Evolutionary conservation across 306 rosid species (phyloP).

Genomic region (Cicer yamashitae): DNA sequence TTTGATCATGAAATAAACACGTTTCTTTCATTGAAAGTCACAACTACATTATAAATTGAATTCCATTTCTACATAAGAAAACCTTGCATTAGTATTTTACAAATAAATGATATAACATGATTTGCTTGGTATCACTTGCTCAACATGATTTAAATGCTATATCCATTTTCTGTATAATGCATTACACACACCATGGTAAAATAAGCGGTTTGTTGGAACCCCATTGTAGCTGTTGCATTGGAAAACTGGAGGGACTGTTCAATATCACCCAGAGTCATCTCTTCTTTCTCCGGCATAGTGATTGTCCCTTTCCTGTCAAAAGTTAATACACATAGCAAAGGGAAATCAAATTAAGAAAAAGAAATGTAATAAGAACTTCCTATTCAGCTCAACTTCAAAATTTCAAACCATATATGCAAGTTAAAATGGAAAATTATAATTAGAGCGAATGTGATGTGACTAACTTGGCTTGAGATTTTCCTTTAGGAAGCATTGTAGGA

Average conservation of each 20-base stretch:
- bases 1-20: constrained; percentile 1
- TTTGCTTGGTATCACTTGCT: constrained; percentile 1
- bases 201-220: constrained; percentile 60
- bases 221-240: constrained; percentile 46
- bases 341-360: constrained; percentile 19
- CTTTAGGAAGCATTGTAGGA: constrained; percentile 72
- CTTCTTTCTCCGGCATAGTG: constrained; percentile 64
- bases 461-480: constrained; percentile 82
- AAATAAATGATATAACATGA: background rate
- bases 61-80: background rate
- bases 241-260: constrained; percentile 60
- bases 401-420: background rate
- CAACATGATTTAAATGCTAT: constrained; percentile 3
- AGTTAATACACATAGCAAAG: background rate
- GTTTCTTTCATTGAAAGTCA: background rate
- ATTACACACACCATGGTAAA: constrained; percentile 68
- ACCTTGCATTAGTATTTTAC: constrained; percentile 10
- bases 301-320: constrained; percentile 67
- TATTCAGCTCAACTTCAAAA: background rate
- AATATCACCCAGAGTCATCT: constrained; percentile 52
- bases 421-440: constrained; percentile 24
- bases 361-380: constrained; percentile 1
- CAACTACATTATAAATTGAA: constrained; percentile 5
- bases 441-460: constrained; percentile 32
- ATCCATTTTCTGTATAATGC: constrained; percentile 23